Evolutionary conservation across 805 yeast species (phyloP).

Genomic region (Hanseniaspora meyeri): DNA sequence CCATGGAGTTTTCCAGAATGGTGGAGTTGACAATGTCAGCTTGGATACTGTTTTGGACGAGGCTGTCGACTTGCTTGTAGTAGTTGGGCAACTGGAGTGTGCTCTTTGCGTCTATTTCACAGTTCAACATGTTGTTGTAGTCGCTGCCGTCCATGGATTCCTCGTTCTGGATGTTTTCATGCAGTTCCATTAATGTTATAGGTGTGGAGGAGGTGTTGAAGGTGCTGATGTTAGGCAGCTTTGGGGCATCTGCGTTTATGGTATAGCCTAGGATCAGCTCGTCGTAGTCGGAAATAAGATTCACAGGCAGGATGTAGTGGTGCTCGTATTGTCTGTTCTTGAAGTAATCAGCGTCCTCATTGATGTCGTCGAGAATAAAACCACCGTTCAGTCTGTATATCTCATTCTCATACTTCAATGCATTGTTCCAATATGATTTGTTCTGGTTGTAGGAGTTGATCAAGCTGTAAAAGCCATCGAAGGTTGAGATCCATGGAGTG

Average conservation of each 20-base stretch:
- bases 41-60: neutral
- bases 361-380: neutral
- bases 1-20: neutral
- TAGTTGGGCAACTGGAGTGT: neutral
- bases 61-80: neutral
- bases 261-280: slow-evolving; percentile 3
- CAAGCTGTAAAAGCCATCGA: neutral
- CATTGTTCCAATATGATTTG: slow-evolving; percentile 9
- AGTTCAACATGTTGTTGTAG: neutral
- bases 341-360: neutral
- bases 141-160: neutral
- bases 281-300: neutral
- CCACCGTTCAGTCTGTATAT: slow-evolving; percentile 8
- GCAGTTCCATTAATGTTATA: neutral
- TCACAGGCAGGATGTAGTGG: neutral
- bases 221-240: neutral
- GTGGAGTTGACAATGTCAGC: neutral
- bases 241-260: neutral
- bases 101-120: neutral
- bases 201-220: neutral
- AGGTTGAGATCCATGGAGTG: slow-evolving; percentile 11
- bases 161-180: neutral
- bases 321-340: neutral
- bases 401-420: slow-evolving; percentile 2
- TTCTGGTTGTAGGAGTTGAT: slow-evolving; percentile 3